phyloP scores from a whole-genome alignment of 2,329 filamentous ascomycete species.

The Aspergillus ibericus region DNA sequence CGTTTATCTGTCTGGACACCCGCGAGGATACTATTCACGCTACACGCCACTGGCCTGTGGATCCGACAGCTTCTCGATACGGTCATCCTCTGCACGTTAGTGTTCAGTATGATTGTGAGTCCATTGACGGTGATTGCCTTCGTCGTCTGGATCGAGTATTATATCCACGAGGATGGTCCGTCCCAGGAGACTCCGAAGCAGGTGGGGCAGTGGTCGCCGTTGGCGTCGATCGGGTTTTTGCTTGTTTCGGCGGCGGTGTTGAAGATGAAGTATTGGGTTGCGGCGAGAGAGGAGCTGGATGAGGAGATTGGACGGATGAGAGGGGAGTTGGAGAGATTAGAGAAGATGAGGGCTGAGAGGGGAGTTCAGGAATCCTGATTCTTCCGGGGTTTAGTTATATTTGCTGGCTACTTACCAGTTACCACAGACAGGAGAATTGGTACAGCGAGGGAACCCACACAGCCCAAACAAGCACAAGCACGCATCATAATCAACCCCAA shows the following conservation, averaged over 20 bases:
- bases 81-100: slow-evolving; percentile 17
- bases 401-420: too few relatives aligned
- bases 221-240: slow-evolving; percentile 30
- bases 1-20: background rate
- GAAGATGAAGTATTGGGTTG: slow-evolving; percentile 28
- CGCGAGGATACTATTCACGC: slow-evolving; percentile 3
- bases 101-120: slow-evolving; percentile 32
- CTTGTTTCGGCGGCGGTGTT: slow-evolving; percentile 29
- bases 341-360: background rate
- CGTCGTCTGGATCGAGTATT: slow-evolving; percentile 35
- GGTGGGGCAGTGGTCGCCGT: slow-evolving; percentile 34
- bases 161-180: slow-evolving; percentile 31
- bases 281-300: slow-evolving; percentile 30
- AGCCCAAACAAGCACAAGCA: too few relatives aligned
- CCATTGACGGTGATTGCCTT: slow-evolving; percentile 33
- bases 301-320: slow-evolving; percentile 27
- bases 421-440: too few relatives aligned
- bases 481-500: background rate
- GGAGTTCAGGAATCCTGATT: too few relatives aligned
- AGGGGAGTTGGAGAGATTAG: slow-evolving; percentile 3
- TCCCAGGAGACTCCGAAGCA: slow-evolving; percentile 29
- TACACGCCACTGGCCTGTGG: slow-evolving; percentile 15
- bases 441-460: too few relatives aligned
- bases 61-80: slow-evolving; percentile 17
- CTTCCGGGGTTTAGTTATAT: too few relatives aligned